These are phyloP conservation scores for Xylaria sp. DNA, from an alignment of 2,329 filamentous ascomycete genomes.

Conservation along the genomic window DNA sequence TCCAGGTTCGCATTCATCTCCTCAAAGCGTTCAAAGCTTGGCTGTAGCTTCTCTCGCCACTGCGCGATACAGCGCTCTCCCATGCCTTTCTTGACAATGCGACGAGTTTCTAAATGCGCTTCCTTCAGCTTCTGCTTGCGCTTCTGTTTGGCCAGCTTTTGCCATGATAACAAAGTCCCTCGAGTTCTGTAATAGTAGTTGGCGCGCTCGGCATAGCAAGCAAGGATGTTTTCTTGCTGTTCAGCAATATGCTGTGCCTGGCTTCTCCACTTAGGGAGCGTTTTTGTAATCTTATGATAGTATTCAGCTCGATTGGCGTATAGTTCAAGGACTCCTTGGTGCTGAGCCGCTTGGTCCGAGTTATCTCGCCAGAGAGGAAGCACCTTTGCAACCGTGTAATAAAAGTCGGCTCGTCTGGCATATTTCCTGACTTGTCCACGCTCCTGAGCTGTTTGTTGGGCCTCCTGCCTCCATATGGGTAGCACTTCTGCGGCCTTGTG, in stretches of 20 bases:
- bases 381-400: slow-evolving; percentile 29
- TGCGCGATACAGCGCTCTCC: slow-evolving; percentile 34
- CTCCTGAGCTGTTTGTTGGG: slow-evolving; percentile 13
- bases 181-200: slow-evolving; percentile 36
- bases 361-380: slow-evolving; percentile 28
- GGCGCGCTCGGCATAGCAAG: slow-evolving; percentile 31
- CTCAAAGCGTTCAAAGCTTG: slow-evolving; percentile 31
- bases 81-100: slow-evolving; percentile 39
- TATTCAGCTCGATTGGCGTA: slow-evolving; percentile 36
- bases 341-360: slow-evolving; percentile 22
- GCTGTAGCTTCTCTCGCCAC: slow-evolving; percentile 34
- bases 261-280: slow-evolving; percentile 33
- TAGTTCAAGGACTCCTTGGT: slow-evolving; percentile 26
- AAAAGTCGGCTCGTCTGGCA: slow-evolving; percentile 34
- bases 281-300: slow-evolving; percentile 31
- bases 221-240: slow-evolving; percentile 27
- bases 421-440: slow-evolving; percentile 27
- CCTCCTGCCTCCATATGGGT: slow-evolving; percentile 31
- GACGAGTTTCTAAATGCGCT: slow-evolving; percentile 38
- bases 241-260: slow-evolving; percentile 23
- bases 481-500: slow-evolving; percentile 27
- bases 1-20: slow-evolving; percentile 31
- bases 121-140: slow-evolving; percentile 37
- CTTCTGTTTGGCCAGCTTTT: slow-evolving; percentile 29
- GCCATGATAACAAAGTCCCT: slow-evolving; percentile 31